These are phyloP conservation scores for Plasmodium falciparum DNA, from an alignment of 169 alveolate species.

Conservation along the genomic window DNA sequence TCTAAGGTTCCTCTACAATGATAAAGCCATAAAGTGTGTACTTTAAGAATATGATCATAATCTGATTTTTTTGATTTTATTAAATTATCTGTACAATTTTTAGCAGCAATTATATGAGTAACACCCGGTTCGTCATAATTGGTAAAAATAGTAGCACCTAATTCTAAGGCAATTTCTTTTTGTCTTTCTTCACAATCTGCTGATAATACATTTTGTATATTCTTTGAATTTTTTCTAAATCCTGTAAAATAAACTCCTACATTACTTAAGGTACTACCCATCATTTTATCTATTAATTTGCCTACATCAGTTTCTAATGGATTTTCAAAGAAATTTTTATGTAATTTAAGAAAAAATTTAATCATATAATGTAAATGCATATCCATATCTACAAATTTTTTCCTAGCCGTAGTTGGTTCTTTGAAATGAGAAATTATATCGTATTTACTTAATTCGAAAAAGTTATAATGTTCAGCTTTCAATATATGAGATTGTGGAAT, in stretches of 20 bases:
- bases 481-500: slow-evolving; percentile 91
- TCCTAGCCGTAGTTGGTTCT: slow-evolving; percentile 72
- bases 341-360: slow-evolving; percentile 89
- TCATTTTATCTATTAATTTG: slow-evolving; percentile 85
- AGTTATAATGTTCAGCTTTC: slow-evolving; percentile 93
- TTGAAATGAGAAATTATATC: slow-evolving; percentile 80
- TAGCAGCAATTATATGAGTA: slow-evolving; percentile 93
- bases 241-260: slow-evolving; percentile 92
- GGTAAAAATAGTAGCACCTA: slow-evolving; percentile 89
- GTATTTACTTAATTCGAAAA: slow-evolving; percentile 85
- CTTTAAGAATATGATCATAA: slow-evolving; percentile 86
- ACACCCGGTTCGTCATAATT: slow-evolving; percentile 87
- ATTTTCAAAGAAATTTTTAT: slow-evolving; percentile 87
- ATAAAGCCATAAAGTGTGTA: slow-evolving; percentile 93
- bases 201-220: slow-evolving; percentile 84
- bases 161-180: slow-evolving; percentile 89
- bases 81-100: slow-evolving; percentile 91
- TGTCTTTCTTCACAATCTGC: slow-evolving; percentile 93
- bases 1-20: slow-evolving; percentile 92
- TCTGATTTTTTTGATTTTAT: slow-evolving; percentile 85
- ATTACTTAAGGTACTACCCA: slow-evolving; percentile 84
- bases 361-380: slow-evolving; percentile 91
- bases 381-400: slow-evolving; percentile 88
- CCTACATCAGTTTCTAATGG: slow-evolving; percentile 92
- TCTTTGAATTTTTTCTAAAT: slow-evolving; percentile 89